Conservation (phyloP, 768 basidiomycete species). For the Lentinula detonsa region DNA sequence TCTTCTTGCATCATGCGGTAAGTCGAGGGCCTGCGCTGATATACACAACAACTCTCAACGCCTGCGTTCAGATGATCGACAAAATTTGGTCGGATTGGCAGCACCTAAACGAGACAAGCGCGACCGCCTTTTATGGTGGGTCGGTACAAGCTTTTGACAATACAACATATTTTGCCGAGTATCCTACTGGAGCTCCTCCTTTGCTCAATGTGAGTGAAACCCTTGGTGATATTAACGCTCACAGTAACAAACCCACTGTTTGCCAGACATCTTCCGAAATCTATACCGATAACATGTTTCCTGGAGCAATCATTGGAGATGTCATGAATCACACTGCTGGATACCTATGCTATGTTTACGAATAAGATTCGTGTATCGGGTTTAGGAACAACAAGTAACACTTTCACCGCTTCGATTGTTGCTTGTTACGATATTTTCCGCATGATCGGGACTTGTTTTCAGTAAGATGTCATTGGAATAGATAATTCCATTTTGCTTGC, state of each 20-base stretch:
- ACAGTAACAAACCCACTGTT: background rate
- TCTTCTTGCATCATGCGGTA: conserved; percentile 1
- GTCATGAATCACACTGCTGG: conserved; percentile 24
- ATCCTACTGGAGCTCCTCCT: conserved; percentile 7
- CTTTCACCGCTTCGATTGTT: no score
- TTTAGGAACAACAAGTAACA: no score
- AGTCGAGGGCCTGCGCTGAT: background rate
- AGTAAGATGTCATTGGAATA: no score
- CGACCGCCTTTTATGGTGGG: conserved; percentile 1
- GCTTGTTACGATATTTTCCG: no score
- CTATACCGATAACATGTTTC: conserved; percentile 20
- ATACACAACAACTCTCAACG: no score
- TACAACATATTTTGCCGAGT: background rate
- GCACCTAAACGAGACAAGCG: background rate
- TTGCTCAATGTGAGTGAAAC: conserved; percentile 20
- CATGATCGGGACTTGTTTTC: no score
- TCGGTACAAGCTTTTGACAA: conserved; percentile 7
- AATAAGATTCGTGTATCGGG: conserved; percentile 8
- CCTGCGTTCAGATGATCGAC: conserved; percentile 2
- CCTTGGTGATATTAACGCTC: background rate
- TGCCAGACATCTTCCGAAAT: conserved; percentile 6
- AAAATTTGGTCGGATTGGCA: conserved; percentile 9
- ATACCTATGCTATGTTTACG: conserved; percentile 27
- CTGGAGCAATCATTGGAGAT: conserved; percentile 16
- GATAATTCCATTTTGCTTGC: no score